Conservation (phyloP, 1,284 basidiomycete species). For the Tilletia setariae region DNA sequence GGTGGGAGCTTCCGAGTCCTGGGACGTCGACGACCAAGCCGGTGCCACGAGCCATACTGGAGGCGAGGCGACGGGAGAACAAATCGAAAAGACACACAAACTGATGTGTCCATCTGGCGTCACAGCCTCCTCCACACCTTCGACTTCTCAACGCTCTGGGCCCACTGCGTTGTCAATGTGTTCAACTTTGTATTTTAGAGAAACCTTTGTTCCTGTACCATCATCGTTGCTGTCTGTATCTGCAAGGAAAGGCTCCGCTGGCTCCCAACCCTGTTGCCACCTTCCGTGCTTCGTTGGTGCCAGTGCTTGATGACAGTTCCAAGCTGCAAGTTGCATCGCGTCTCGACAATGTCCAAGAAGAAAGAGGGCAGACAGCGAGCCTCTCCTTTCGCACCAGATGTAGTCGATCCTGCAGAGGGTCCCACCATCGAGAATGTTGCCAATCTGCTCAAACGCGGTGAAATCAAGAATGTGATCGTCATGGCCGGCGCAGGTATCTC, state of each 20-base stretch:
- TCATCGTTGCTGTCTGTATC: too few species aligned
- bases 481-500: conserved; percentile 60
- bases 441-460: conserved; percentile 21
- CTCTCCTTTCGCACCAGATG: neutral
- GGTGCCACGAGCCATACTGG: neutral
- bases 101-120: neutral
- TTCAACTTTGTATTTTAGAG: too few species aligned
- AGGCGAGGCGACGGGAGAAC: neutral
- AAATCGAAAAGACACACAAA: neutral
- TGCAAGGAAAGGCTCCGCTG: too few species aligned
- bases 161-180: too few species aligned
- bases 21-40: neutral
- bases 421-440: conserved; percentile 31
- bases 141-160: neutral
- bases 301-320: too few species aligned
- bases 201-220: too few species aligned
- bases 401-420: conserved; percentile 19
- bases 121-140: neutral
- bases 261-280: too few species aligned
- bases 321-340: too few species aligned
- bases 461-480: conserved; percentile 58
- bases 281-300: too few species aligned
- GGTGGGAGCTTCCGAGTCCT: neutral
- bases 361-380: neutral
- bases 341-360: too few species aligned